phyloP scores from a whole-genome alignment of 768 basidiomycete species.

The Mycena rebaudengoi region DNA sequence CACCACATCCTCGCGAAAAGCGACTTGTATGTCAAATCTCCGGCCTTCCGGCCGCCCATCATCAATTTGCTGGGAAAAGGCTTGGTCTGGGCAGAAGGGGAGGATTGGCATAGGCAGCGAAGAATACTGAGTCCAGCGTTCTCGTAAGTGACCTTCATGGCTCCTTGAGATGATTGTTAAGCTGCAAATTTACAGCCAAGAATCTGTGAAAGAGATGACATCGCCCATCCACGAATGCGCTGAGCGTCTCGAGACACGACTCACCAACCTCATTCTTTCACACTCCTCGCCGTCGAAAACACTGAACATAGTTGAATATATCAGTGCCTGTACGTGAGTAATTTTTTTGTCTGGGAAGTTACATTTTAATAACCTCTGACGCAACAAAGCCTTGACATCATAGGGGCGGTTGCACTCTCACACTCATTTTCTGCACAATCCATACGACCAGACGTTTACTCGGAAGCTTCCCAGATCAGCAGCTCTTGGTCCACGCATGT shows the following conservation, averaged over 20 bases:
- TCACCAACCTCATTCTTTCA: constrained; percentile 33
- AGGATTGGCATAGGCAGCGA: constrained; percentile 44
- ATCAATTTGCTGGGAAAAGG: constrained; percentile 43
- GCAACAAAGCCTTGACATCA: constrained; percentile 37
- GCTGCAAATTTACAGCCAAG: constrained; percentile 19
- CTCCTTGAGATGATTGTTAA: background rate
- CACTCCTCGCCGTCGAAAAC: constrained; percentile 15
- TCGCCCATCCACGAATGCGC: constrained; percentile 42
- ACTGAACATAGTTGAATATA: constrained; percentile 32
- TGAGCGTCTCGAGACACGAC: constrained; percentile 29
- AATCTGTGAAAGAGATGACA: constrained; percentile 44
- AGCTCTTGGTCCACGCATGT: constrained; percentile 34
- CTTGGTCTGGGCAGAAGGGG: constrained; percentile 48
- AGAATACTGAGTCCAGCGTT: constrained; percentile 44
- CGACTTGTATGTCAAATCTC: constrained; percentile 43
- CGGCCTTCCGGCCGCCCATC: constrained; percentile 42
- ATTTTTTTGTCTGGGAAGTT: background rate
- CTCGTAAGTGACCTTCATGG: constrained; percentile 37
- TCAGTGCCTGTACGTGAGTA: constrained; percentile 32
- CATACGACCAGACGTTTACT: constrained; percentile 5
- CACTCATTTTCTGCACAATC: constrained; percentile 45
- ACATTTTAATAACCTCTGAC: background rate
- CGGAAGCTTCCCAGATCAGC: constrained; percentile 35
- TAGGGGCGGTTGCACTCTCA: constrained; percentile 49
- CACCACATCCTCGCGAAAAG: constrained; percentile 48